Evolutionary conservation across 225 moss, liverwort and hornwort species (phyloP).

Genomic region (Physcomitrium patens): DNA sequence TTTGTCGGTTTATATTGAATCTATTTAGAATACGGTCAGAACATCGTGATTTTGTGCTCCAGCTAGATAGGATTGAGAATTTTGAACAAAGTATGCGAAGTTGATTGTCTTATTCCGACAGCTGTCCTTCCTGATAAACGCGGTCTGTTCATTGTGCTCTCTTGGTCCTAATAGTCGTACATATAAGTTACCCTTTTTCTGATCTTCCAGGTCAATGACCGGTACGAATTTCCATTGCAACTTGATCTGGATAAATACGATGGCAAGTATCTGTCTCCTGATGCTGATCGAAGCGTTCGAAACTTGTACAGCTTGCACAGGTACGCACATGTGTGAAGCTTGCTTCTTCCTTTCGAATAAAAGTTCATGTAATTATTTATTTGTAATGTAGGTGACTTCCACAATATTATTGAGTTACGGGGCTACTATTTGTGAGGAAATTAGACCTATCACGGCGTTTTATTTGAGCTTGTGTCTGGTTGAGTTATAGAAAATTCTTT

Average conservation of each 20-base stretch:
- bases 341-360: too few relatives aligned
- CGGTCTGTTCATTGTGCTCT: background rate
- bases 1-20: background rate
- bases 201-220: conserved; percentile 76
- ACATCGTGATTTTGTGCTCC: background rate
- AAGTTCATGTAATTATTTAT: background rate
- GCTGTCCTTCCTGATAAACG: background rate
- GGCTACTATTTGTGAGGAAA: background rate
- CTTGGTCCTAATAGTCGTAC: background rate
- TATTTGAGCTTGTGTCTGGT: background rate
- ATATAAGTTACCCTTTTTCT: background rate
- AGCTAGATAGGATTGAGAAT: background rate
- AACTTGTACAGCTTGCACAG: conserved; percentile 80
- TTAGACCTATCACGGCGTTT: background rate
- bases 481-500: background rate
- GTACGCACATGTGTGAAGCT: conserved; percentile 23
- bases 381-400: too few relatives aligned
- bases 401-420: background rate
- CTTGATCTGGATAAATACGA: conserved; percentile 80
- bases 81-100: background rate
- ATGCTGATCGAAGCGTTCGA: conserved; percentile 77
- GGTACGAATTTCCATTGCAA: conserved; percentile 78
- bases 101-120: background rate
- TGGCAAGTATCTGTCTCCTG: conserved; percentile 76
- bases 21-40: background rate